Base-by-base conservation (phyloP, 805 yeast genomes). In the Lachancea mirantina region DNA sequence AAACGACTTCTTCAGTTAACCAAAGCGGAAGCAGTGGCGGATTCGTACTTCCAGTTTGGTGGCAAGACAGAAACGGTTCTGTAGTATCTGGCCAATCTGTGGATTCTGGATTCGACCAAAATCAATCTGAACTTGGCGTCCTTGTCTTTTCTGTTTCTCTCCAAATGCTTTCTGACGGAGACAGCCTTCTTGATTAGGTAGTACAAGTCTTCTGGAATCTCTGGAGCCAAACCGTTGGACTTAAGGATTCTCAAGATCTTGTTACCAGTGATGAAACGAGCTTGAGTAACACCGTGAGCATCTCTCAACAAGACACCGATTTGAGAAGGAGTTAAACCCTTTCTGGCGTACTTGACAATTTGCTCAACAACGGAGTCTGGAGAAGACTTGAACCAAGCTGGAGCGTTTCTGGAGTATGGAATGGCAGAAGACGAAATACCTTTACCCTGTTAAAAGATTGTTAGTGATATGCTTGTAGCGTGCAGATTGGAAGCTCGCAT, bases 31-130 rank as follows among this genome's bases (percentile, higher is more conserved):
- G 99, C 99, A 65, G 98, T 92, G 67, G 98, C 95, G 57, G 98
- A 89, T 78, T 92, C 99, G 94, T 84, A 92, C 78, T 92, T 92
- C 99, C 99, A 92, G 92, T 83, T 88, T 68, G 99, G 97, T 61
- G 99, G 98, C 66, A 92, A 81, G 62, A 92, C 97, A 64, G 95
- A 76, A 61, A 85, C 95, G 61, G 96, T 84, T 85, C 96, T 89
- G 96, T 92, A 92, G 94, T 92, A 92, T 78, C 99, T 84, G 59
- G 98, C 95, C 68, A 92, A 84, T 82, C 99, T 89, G 95, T 92
- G 99, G 77, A 92, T 92, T 87, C 99, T 88, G 52, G 97, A 89
- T 78, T 92, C 99, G 70, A 92, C 88, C 72, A 92, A 82, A 92
- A 92, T 92, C 66, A 92, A 85, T 82, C 99, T 85, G 95, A 92